Base-by-base conservation (phyloP, 768 basidiomycete species). In the Kwoniella botswanensis region DNA sequence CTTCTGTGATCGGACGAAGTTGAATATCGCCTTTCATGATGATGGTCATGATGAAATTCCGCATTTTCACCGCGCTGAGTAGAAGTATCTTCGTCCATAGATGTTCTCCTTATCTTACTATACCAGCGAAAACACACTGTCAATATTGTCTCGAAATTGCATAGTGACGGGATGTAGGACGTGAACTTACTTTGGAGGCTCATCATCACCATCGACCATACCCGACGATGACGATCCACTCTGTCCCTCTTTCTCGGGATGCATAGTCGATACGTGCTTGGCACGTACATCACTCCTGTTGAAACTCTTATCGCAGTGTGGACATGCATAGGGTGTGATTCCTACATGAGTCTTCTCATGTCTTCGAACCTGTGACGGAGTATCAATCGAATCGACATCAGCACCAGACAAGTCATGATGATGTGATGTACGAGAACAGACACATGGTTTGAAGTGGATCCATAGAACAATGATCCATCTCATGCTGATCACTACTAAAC, bases 271-370 rank as follows among this genome's bases (percentile, higher is more conserved):
- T 4, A 76, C 69, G 44, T 79, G 78, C 56, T 76, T 76, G n/a
- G 74, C 76, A 15, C 75, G 63, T 0, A 79, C 78, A 62, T 79
- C 78, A 54, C 76, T 76, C 42, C 78, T 63, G 26, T 68, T 73
- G 66, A 79, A 79, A 11, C 41, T 42, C 65, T 79, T 79, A 57
- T 73, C 71, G 72, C 78, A 79, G 54, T 75, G 65, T 3, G 63
- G 71, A 63, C 78, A 79, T n/a, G 71, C 68, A 55, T 79, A 75
- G 6, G 75, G 78, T 3, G 78, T 75, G 15, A 21, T 72, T 4
- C 74, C 78, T 15, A 63, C 71, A 67, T 79, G 78, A 46, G 72
- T 69, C 58, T 73, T 73, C 60, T 79, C 78, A 63, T 79, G 78
- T 29, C 78, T 55, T 13, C 75, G 61, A 1, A 67, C 65, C 65